Conservation (phyloP, 441 rosid species). For the Syzygium malaccense region DNA sequence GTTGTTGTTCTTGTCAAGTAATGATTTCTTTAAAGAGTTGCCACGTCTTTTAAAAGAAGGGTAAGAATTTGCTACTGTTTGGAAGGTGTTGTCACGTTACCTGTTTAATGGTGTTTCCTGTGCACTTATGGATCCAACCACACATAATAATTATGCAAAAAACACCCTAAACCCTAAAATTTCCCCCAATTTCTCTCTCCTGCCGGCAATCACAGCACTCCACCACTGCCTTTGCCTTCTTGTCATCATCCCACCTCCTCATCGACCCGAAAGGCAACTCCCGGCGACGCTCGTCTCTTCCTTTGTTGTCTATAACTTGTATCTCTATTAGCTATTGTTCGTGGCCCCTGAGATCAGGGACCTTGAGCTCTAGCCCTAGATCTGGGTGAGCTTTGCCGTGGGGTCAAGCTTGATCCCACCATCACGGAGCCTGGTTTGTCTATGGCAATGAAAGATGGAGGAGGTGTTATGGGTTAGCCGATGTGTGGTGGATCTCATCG, state of each 20-base stretch:
- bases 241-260: neutral
- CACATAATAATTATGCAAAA: neutral
- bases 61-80: neutral
- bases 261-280: neutral
- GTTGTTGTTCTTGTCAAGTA: neutral
- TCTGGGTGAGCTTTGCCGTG: too few species aligned
- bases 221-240: neutral
- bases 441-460: too few species aligned
- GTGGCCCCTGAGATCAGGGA: neutral
- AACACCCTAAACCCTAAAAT: neutral
- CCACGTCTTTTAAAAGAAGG: neutral
- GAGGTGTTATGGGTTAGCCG: neutral
- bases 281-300: neutral
- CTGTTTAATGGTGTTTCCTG: neutral
- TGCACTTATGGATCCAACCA: neutral
- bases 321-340: neutral
- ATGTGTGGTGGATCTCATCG: neutral
- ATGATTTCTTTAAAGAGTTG: neutral
- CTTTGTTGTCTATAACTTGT: neutral
- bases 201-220: neutral
- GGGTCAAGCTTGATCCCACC: too few species aligned
- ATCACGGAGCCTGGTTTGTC: too few species aligned
- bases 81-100: neutral
- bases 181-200: neutral
- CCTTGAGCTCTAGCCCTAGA: neutral